Conservation (phyloP, 108 stramenopile species). For the Hondaea fermentalgiana region DNA sequence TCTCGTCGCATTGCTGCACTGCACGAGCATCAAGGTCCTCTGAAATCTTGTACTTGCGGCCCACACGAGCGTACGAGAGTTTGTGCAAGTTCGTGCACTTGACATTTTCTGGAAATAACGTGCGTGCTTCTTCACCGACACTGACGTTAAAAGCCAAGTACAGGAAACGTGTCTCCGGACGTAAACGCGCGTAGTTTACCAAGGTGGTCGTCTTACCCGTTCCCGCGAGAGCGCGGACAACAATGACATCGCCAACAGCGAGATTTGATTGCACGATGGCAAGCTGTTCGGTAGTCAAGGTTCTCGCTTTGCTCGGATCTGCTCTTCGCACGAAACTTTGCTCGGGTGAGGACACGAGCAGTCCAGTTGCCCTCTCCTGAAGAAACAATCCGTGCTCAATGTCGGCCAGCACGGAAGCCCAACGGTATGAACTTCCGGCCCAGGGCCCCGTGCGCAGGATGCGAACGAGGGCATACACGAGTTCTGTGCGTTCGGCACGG, state of each 20-base stretch:
- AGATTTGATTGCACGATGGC: neutral
- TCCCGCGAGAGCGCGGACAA: neutral
- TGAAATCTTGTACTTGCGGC: neutral
- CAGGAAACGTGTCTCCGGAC: neutral
- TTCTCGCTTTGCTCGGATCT: neutral
- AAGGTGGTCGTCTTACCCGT: slow-evolving; percentile 10
- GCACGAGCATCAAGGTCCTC: neutral
- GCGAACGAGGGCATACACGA: neutral
- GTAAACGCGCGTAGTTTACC: neutral
- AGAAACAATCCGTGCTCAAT: neutral
- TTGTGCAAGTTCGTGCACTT: neutral
- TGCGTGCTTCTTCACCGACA: neutral
- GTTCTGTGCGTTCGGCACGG: neutral
- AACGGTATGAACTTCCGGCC: neutral
- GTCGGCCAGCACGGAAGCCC: neutral
- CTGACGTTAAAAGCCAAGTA: slow-evolving; percentile 3
- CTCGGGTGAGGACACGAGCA: neutral
- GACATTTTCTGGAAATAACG: neutral
- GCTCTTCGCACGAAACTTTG: neutral
- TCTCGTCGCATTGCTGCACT: neutral
- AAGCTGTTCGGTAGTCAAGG: neutral
- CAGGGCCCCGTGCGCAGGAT: neutral
- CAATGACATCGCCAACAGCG: neutral
- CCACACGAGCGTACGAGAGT: neutral
- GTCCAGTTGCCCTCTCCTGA: neutral